A percentile compares a stretch with the other conserved stretches of the same genome.
phyloP scores from a whole-genome alignment of 192 early-diverging fungal genomes.

The Phlyctochytrium planicorne region DNA sequence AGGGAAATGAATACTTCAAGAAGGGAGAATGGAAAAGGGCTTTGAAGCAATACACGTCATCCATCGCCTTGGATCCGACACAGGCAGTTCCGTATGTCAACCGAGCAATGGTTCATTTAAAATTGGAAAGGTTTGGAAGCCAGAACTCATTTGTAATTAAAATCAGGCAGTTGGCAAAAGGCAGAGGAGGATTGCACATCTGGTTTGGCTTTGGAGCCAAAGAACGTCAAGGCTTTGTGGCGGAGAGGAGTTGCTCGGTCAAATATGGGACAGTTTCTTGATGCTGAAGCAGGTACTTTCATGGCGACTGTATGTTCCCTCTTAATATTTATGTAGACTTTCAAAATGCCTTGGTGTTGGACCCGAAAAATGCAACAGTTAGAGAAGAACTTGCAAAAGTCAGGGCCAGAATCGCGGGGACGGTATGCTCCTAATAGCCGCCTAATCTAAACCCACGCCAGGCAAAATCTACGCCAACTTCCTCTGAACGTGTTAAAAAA shows the following conservation, averaged over 20 bases:
- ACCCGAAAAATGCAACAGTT: constrained; percentile 65
- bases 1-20: constrained; percentile 57
- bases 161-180: constrained; percentile 44
- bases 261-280: constrained; percentile 29
- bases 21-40: constrained; percentile 44
- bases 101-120: constrained; percentile 80
- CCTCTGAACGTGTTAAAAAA: no score
- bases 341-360: constrained; percentile 58
- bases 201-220: constrained; percentile 58
- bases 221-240: constrained; percentile 80
- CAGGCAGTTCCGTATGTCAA: constrained; percentile 66
- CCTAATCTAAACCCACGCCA: no score
- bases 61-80: constrained; percentile 60
- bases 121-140: constrained; percentile 57
- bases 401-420: constrained; percentile 2
- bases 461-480: no score
- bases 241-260: constrained; percentile 66
- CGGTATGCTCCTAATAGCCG: no score
- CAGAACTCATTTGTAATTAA: background rate
- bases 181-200: constrained; percentile 69
- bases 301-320: background rate
- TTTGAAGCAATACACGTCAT: constrained; percentile 45
- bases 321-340: constrained; percentile 46
- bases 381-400: constrained; percentile 62
- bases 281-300: constrained; percentile 27